These are phyloP conservation scores for Alternaria gansuensis DNA, from an alignment of 2,329 filamentous ascomycete species.

Conservation along the genomic window DNA sequence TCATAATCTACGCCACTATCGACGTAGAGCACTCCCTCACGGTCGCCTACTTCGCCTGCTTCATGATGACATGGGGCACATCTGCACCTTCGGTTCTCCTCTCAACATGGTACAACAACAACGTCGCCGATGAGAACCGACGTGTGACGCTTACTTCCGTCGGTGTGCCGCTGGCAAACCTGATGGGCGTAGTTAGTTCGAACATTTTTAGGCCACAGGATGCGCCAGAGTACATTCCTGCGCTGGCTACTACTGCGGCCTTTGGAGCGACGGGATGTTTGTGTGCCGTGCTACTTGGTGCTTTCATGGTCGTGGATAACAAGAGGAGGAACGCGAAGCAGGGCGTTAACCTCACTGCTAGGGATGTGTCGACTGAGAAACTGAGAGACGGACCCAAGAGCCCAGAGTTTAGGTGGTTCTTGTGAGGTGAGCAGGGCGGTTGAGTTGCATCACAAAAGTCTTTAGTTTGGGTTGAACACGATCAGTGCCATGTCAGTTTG, in stretches of 20 bases:
- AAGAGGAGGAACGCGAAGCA: conserved; percentile 65
- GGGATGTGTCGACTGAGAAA: conserved; percentile 58
- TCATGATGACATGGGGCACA: conserved; percentile 86
- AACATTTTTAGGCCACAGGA: conserved; percentile 73
- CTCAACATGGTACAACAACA: conserved; percentile 81
- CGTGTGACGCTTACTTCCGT: conserved; percentile 75
- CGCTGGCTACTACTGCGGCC: conserved; percentile 69
- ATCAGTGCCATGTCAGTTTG: neutral
- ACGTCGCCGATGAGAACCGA: conserved; percentile 78
- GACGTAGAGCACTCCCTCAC: conserved; percentile 67
- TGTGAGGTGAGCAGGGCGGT: conserved; percentile 26
- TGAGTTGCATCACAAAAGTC: neutral
- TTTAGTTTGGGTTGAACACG: neutral
- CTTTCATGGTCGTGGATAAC: conserved; percentile 73
- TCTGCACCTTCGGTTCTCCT: conserved; percentile 76
- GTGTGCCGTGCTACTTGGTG: conserved; percentile 65
- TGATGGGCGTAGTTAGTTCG: conserved; percentile 75
- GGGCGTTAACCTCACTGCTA: conserved; percentile 64
- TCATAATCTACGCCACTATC: conserved; percentile 80
- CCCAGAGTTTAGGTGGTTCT: conserved; percentile 58
- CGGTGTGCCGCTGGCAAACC: conserved; percentile 76
- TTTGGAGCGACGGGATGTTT: conserved; percentile 69
- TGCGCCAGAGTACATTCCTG: conserved; percentile 72
- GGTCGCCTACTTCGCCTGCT: conserved; percentile 77
- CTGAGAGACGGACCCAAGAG: conserved; percentile 56